These are phyloP conservation scores for Schizosaccharomyces lindneri DNA, from an alignment of 805 yeast genomes.

Conservation along the genomic window DNA sequence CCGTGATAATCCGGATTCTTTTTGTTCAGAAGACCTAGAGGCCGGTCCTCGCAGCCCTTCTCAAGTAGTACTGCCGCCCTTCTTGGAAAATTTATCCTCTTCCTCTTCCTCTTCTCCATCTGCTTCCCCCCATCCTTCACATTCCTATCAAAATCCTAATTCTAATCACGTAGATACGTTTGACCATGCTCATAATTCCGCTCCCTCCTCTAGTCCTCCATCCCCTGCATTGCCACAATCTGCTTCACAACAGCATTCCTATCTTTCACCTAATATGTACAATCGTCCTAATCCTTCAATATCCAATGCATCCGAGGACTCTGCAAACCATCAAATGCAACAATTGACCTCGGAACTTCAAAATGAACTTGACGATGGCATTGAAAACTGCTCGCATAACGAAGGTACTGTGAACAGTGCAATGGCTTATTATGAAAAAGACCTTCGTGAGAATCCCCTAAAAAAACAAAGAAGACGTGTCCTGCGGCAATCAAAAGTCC, in stretches of 20 bases:
- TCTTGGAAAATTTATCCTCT: neutral
- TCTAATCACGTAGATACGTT: too few relatives aligned
- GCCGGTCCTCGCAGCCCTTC: neutral
- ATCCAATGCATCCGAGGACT: too few relatives aligned
- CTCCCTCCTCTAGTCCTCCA: neutral
- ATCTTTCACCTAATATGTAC: neutral
- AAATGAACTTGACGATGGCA: too few relatives aligned
- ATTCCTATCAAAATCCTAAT: too few relatives aligned
- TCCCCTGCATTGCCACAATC: neutral
- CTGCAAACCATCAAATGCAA: too few relatives aligned
- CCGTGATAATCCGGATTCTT: neutral
- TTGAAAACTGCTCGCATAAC: too few relatives aligned
- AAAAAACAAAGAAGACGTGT: neutral
- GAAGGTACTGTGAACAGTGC: neutral
- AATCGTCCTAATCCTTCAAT: too few relatives aligned
- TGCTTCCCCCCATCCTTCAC: too few relatives aligned
- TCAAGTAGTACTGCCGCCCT: neutral
- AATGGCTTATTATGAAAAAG: neutral
- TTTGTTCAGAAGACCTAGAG: neutral
- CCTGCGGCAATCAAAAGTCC: neutral
- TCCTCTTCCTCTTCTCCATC: neutral
- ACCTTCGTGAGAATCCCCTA: neutral
- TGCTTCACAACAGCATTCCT: neutral
- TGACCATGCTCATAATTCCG: too few relatives aligned
- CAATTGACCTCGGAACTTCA: too few relatives aligned